Conservation (phyloP, 1,139 yeast genomes). For the Suhomyces anneliseae region DNA sequence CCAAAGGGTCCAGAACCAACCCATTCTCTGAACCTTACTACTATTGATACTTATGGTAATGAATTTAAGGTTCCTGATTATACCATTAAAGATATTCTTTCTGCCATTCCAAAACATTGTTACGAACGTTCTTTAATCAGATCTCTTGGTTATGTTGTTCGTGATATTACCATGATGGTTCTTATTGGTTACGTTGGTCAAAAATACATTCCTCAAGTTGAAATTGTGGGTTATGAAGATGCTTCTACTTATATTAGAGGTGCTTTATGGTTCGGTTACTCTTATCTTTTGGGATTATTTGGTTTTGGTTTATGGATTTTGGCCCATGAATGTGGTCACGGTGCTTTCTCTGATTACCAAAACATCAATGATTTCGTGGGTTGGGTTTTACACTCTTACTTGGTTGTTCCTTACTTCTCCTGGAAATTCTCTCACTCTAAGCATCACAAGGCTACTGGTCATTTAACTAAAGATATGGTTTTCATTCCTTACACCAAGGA, state of each 20-base stretch:
- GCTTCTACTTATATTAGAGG: constrained; percentile 47
- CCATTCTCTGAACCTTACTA: constrained; percentile 30
- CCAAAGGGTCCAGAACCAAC: constrained; percentile 20
- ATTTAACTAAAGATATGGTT: constrained; percentile 60
- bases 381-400: constrained; percentile 59
- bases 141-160: constrained; percentile 55
- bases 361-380: constrained; percentile 58
- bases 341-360: constrained; percentile 58
- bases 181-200: constrained; percentile 48
- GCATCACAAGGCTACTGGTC: constrained; percentile 68
- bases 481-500: constrained; percentile 57
- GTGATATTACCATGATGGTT: constrained; percentile 52
- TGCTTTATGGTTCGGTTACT: constrained; percentile 56
- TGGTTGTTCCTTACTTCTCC: constrained; percentile 60
- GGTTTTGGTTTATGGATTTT: constrained; percentile 62
- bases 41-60: constrained; percentile 56
- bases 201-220: constrained; percentile 49
- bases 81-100: constrained; percentile 59
- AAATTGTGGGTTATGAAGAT: constrained; percentile 22
- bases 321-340: constrained; percentile 70
- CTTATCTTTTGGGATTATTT: constrained; percentile 44
- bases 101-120: constrained; percentile 62
- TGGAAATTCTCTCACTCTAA: constrained; percentile 63
- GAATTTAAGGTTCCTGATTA: constrained; percentile 62
- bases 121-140: constrained; percentile 52